Evolutionary conservation across 176 grass and related monocot species (phyloP), one percentile per base, ranked within the genome.

Genomic region (Eleusine indica): DNA sequence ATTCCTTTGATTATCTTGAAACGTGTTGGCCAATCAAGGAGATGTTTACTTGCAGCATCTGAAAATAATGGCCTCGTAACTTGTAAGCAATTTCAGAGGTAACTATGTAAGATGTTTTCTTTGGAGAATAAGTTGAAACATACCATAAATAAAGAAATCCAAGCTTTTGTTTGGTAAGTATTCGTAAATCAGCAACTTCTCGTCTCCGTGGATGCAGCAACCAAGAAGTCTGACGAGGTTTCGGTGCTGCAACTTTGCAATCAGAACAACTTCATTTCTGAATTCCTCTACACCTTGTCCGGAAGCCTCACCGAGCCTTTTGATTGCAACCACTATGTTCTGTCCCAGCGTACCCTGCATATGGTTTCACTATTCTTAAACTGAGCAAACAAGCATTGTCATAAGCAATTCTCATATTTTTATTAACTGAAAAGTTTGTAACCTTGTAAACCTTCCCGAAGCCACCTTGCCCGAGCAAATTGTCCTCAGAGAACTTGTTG

Each of bases 381-480:
- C 1, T 67, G 7, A 54, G 44, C 3, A 61, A 3, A 53, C 3
- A 61, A 3, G 9, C 0, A 14, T 19, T 38, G 2, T 3, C 6
- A 13, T 63, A 63, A 29, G 22, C 13, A 65, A 16, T 9, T 38
- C 39, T 60, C 2, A 21, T 46, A 16, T 2, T 17, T 60, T 12
- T 12, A n/a, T 12, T 12, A n/a, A 1, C 7, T 44, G 37, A 75
- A 30, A 12, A 62, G 2, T 1, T 42, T 53, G 19, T 47, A 68
- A 93, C 78, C 88, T 88, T 88, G 1, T 90, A 90, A 37, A 93
- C 91, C 42, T 82, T 84, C 6, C 81, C 91, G 16, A 93, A 93
- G 16, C 91, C 88, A 35, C 85, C 91, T 75, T 86, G 67, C 42
- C 88, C 85, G 0, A 93, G 81, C 77, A 80, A 77, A 63, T 91